phyloP scores from a whole-genome alignment of 2,329 filamentous ascomycete species.

The Aspergillus fumigatus region DNA sequence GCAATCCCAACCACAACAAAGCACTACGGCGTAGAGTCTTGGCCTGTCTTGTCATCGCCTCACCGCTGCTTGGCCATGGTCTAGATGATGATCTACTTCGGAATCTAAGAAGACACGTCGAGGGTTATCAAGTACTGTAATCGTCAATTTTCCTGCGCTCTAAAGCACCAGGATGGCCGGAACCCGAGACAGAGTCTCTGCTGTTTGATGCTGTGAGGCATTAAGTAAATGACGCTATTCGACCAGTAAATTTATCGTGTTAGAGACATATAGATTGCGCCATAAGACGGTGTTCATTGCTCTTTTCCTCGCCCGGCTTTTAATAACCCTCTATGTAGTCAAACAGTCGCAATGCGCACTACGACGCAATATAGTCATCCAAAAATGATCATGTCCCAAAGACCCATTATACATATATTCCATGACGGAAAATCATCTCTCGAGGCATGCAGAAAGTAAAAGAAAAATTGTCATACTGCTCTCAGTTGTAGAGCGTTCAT shows the following conservation, averaged over 20 bases:
- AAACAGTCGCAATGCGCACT: conserved; percentile 1
- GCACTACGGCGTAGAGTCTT: background rate
- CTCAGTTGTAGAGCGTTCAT: background rate
- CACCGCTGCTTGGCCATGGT: background rate
- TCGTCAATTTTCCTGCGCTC: background rate
- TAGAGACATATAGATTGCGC: background rate
- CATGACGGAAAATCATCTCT: background rate
- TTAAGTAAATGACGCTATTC: background rate
- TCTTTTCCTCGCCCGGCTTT: conserved; percentile 8
- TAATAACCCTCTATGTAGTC: conserved; percentile 2
- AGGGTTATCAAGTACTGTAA: background rate
- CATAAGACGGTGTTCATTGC: conserved; percentile 1
- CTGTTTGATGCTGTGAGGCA: background rate
- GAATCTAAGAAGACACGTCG: background rate
- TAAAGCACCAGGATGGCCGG: background rate
- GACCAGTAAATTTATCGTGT: background rate
- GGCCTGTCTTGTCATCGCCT: background rate
- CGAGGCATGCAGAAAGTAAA: background rate
- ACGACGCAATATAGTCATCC: background rate
- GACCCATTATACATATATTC: background rate
- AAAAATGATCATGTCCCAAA: background rate
- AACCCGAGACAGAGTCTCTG: background rate
- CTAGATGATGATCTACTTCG: background rate
- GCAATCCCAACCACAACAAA: background rate
- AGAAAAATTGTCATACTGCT: background rate